Evolutionary conservation across 176 grass and related monocot species (phyloP).

Genomic region (Hyparrhenia diplandra): DNA sequence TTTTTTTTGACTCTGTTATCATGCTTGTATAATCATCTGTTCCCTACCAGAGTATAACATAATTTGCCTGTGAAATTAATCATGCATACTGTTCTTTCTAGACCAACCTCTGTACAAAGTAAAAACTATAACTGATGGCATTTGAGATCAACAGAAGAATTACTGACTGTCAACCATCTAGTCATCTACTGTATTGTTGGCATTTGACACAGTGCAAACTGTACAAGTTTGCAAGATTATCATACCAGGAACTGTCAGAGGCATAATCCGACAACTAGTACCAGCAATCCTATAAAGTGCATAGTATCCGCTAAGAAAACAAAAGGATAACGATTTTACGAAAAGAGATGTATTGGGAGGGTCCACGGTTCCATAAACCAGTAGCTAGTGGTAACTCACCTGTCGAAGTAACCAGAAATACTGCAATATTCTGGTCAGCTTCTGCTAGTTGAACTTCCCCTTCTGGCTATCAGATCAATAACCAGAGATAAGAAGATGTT

Average conservation of each 20-base stretch:
- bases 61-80: slow-evolving; percentile 15
- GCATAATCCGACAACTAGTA: neutral
- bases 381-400: neutral
- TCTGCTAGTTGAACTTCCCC: neutral
- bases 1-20: neutral
- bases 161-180: neutral
- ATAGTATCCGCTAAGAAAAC: neutral
- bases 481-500: neutral
- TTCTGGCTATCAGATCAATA: neutral
- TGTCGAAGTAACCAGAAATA: neutral
- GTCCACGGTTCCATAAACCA: neutral
- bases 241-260: neutral
- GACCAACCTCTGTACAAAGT: neutral
- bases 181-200: no score
- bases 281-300: neutral
- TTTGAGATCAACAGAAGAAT: neutral
- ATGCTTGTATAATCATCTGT: neutral
- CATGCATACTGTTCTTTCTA: neutral
- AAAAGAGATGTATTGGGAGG: neutral
- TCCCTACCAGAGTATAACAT: slow-evolving; percentile 3
- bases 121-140: neutral
- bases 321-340: no score
- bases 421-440: neutral
- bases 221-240: neutral
- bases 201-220: no score